Conservation (phyloP, 495 filamentous ascomycete species). For the Xylaria grammica region DNA sequence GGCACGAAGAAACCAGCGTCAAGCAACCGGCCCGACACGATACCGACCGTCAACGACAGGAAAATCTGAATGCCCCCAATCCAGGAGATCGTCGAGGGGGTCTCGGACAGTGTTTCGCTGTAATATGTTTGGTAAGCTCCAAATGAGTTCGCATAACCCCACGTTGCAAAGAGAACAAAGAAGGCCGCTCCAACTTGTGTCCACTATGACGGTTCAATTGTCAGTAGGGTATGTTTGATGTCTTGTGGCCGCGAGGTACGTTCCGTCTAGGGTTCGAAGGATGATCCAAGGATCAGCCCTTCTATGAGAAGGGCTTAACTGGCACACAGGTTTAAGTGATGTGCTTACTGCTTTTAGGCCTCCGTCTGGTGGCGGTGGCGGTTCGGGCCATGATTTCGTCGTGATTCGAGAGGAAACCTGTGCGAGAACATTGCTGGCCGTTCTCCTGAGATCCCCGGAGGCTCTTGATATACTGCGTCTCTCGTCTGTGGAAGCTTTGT, state of each 20-base stretch:
- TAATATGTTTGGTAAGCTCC: conserved; percentile 80
- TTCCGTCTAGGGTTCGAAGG: neutral
- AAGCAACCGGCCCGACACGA: conserved; percentile 59
- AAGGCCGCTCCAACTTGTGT: conserved; percentile 68
- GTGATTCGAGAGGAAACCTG: conserved; percentile 42
- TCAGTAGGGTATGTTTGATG: neutral
- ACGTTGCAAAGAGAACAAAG: conserved; percentile 71
- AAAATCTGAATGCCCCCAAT: conserved; percentile 64
- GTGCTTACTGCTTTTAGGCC: conserved; percentile 55
- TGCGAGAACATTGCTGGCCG: conserved; percentile 34
- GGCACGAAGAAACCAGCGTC: conserved; percentile 68
- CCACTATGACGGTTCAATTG: conserved; percentile 48
- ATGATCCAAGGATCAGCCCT: neutral
- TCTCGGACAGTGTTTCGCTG: conserved; percentile 46
- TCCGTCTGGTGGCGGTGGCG: conserved; percentile 66
- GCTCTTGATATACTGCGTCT: neutral
- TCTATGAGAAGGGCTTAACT: neutral
- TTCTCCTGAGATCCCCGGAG: conserved; percentile 35
- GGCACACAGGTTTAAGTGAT: neutral
- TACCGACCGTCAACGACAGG: conserved; percentile 57
- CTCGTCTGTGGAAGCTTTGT: neutral
- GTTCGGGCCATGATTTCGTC: conserved; percentile 54
- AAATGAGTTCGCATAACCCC: conserved; percentile 77
- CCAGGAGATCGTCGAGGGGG: conserved; percentile 62
- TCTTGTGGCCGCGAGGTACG: neutral